Percentiles rank a stretch among this genome's conserved stretches.
These are phyloP conservation scores for Filobasidium uniguttulatum DNA, from an alignment of 1,284 basidiomycete genomes.

Conservation along the genomic window DNA sequence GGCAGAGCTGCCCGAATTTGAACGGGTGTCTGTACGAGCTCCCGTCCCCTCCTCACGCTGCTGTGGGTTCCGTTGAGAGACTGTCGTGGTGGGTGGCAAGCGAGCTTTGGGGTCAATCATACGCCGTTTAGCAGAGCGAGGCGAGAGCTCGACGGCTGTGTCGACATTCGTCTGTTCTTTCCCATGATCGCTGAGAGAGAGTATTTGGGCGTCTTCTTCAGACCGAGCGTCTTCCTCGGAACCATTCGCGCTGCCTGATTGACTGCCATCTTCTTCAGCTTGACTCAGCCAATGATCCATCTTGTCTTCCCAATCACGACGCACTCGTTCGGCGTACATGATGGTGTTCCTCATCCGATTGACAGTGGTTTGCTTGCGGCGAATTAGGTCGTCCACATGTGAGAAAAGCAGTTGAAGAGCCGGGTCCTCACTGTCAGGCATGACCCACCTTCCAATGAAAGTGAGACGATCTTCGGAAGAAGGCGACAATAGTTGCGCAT, in stretches of 20 bases:
- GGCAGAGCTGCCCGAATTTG: too few species aligned
- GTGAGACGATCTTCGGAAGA: conserved; percentile 70
- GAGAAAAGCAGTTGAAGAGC: conserved; percentile 67
- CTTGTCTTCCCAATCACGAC: conserved; percentile 91
- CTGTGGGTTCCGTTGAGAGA: conserved; percentile 1
- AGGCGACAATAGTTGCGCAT: conserved; percentile 76
- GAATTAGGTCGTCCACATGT: conserved; percentile 76
- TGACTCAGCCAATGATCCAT: conserved; percentile 54
- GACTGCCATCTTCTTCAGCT: conserved; percentile 42
- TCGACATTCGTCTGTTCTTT: neutral
- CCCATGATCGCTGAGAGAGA: neutral
- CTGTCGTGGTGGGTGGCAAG: conserved; percentile 7
- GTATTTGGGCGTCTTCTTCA: neutral
- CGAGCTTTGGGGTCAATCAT: conserved; percentile 10
- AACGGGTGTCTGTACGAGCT: too few species aligned
- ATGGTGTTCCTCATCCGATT: conserved; percentile 97
- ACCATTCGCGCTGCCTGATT: conserved; percentile 22
- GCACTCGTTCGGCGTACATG: conserved; percentile 89
- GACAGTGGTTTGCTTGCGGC: conserved; percentile 86
- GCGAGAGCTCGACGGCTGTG: neutral
- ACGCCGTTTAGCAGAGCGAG: neutral
- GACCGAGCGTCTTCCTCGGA: neutral
- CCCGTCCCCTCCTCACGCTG: too few species aligned
- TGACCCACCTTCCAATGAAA: conserved; percentile 67
- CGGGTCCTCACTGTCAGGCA: conserved; percentile 68